Conservation (phyloP, 176 grass and related monocot genomes). For the Oryza nivara region DNA sequence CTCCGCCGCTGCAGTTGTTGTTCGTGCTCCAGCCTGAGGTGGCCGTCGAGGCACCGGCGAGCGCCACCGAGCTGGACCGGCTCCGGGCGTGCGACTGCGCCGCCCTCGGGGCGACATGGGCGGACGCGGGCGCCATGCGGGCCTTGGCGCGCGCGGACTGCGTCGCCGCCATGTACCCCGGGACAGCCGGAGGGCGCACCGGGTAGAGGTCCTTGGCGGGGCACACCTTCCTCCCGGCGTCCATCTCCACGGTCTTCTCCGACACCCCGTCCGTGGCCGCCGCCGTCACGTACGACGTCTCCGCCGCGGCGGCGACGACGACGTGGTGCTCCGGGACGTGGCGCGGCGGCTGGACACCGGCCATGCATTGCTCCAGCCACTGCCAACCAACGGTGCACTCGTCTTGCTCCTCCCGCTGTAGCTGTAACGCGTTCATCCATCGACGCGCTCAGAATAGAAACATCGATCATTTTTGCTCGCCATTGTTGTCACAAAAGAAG, state of each 20-base stretch:
- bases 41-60: conserved; percentile 37
- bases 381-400: conserved; percentile 57
- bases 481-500: no score
- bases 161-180: conserved; percentile 86
- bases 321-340: neutral
- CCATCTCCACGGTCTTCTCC: conserved; percentile 84
- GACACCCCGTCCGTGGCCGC: conserved; percentile 52
- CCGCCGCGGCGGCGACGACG: neutral
- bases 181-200: conserved; percentile 31
- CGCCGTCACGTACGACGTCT: conserved; percentile 43
- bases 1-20: conserved; percentile 9
- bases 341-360: conserved; percentile 26
- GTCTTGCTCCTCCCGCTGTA: conserved; percentile 42
- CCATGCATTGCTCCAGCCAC: conserved; percentile 60
- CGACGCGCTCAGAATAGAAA: neutral
- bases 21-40: conserved; percentile 55
- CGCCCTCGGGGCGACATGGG: conserved; percentile 3
- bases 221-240: conserved; percentile 38
- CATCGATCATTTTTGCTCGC: neutral
- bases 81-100: neutral
- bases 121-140: conserved; percentile 19
- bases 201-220: conserved; percentile 27
- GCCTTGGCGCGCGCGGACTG: conserved; percentile 77
- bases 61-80: conserved; percentile 14
- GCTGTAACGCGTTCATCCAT: neutral